Evolutionary conservation across 2,329 filamentous ascomycete genomes (phyloP).

Genomic region (Trichoderma koningiopsis): DNA sequence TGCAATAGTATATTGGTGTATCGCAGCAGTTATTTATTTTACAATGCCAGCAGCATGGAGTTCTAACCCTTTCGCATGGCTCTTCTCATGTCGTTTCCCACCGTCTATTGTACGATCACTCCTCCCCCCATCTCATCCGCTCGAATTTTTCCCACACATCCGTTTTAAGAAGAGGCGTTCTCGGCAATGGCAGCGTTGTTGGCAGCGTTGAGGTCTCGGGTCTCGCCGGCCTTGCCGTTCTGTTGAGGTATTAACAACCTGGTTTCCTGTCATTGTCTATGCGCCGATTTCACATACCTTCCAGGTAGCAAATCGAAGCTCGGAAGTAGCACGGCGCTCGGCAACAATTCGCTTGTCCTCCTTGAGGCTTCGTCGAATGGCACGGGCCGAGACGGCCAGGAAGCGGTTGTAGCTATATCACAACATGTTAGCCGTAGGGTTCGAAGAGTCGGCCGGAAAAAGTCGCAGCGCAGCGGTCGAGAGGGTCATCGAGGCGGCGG

Average conservation of each 20-base stretch:
- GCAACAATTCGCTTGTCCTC: conserved; percentile 85
- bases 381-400: conserved; percentile 90
- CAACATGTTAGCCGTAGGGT: conserved; percentile 38
- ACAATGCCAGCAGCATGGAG: conserved; percentile 37
- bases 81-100: conserved; percentile 30
- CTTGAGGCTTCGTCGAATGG: conserved; percentile 95
- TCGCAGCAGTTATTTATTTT: conserved; percentile 41
- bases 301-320: conserved; percentile 93
- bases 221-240: conserved; percentile 95
- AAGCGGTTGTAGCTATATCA: conserved; percentile 95
- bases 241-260: conserved; percentile 45
- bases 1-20: conserved; percentile 34
- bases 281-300: conserved; percentile 59
- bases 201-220: conserved; percentile 68
- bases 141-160: conserved; percentile 5
- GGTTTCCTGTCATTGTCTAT: neutral
- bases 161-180: conserved; percentile 42
- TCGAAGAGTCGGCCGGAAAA: conserved; percentile 8
- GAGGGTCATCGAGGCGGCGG: neutral
- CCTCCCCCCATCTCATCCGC: conserved; percentile 4
- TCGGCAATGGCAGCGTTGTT: conserved; percentile 48
- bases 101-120: conserved; percentile 16
- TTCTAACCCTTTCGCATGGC: conserved; percentile 30
- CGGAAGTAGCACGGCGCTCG: conserved; percentile 87
- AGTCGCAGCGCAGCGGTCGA: conserved; percentile 7